Evolutionary conservation across 2,329 filamentous ascomycete species (phyloP).

Genomic region (Raffaelea albimanens): DNA sequence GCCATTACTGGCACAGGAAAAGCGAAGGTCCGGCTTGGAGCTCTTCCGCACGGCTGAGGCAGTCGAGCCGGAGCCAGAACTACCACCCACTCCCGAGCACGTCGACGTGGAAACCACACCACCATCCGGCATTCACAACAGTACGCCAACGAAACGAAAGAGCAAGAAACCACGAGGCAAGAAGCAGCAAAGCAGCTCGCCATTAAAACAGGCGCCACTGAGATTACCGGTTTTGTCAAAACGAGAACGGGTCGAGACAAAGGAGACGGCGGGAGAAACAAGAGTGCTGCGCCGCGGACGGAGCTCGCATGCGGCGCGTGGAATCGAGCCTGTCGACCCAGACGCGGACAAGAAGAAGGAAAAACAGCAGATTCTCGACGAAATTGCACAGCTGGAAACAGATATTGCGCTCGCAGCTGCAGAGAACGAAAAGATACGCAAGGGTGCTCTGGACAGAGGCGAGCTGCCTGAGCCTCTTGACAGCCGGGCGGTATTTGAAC

Average conservation of each 20-base stretch:
- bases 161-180: slow-evolving; percentile 18
- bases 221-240: too few species aligned
- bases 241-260: background rate
- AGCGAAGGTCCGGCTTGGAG: slow-evolving; percentile 26
- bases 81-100: slow-evolving; percentile 49
- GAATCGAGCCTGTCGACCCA: slow-evolving; percentile 29
- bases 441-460: too few species aligned
- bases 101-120: slow-evolving; percentile 45
- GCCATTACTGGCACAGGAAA: slow-evolving; percentile 27
- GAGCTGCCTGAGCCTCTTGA: slow-evolving; percentile 1
- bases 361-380: slow-evolving; percentile 41
- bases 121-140: slow-evolving; percentile 50
- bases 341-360: slow-evolving; percentile 39
- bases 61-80: slow-evolving; percentile 48
- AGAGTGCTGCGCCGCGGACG: background rate
- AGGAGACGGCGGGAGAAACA: too few species aligned
- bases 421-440: slow-evolving; percentile 48
- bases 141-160: slow-evolving; percentile 33
- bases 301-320: slow-evolving; percentile 24
- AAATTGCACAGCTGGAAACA: slow-evolving; percentile 45
- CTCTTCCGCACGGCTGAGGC: slow-evolving; percentile 22
- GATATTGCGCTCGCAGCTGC: slow-evolving; percentile 47
- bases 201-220: slow-evolving; percentile 33
- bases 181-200: slow-evolving; percentile 33
- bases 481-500: slow-evolving; percentile 26